phyloP scores from a whole-genome alignment of 768 basidiomycete species.

The Auricularia auricula-judae region DNA sequence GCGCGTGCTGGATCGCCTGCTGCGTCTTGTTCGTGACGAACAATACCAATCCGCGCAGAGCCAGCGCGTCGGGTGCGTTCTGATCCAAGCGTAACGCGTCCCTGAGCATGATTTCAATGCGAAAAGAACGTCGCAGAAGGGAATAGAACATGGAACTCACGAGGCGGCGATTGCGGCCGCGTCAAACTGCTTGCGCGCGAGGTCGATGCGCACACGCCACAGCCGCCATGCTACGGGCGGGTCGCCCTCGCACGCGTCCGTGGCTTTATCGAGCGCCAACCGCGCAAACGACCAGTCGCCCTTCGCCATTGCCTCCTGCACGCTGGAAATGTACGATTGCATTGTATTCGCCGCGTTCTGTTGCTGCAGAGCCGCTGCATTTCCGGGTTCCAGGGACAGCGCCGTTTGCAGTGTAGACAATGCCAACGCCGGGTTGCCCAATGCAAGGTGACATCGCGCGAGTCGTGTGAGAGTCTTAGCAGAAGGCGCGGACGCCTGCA shows the following conservation, averaged over 20 bases:
- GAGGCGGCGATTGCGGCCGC: slow-evolving; percentile 64
- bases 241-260: slow-evolving; percentile 48
- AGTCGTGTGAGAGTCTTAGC: slow-evolving; percentile 74
- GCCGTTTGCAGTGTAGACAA: slow-evolving; percentile 53
- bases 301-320: slow-evolving; percentile 40
- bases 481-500: slow-evolving; percentile 52
- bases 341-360: slow-evolving; percentile 49
- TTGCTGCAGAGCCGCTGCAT: slow-evolving; percentile 48
- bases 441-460: slow-evolving; percentile 73
- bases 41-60: slow-evolving; percentile 66
- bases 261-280: slow-evolving; percentile 58
- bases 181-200: slow-evolving; percentile 62
- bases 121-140: neutral
- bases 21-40: slow-evolving; percentile 64
- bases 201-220: slow-evolving; percentile 69
- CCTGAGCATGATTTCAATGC: slow-evolving; percentile 24
- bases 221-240: slow-evolving; percentile 70
- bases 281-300: slow-evolving; percentile 72
- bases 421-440: slow-evolving; percentile 59
- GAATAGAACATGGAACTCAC: slow-evolving; percentile 31
- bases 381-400: slow-evolving; percentile 50
- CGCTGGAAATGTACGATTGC: slow-evolving; percentile 54
- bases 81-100: slow-evolving; percentile 63
- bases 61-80: slow-evolving; percentile 70
- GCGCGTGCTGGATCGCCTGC: slow-evolving; percentile 59